Evolutionary conservation across 257 asterid species (phyloP), one percentile per base, ranked within the genome.

Genomic region (Solanum peruvianum): DNA sequence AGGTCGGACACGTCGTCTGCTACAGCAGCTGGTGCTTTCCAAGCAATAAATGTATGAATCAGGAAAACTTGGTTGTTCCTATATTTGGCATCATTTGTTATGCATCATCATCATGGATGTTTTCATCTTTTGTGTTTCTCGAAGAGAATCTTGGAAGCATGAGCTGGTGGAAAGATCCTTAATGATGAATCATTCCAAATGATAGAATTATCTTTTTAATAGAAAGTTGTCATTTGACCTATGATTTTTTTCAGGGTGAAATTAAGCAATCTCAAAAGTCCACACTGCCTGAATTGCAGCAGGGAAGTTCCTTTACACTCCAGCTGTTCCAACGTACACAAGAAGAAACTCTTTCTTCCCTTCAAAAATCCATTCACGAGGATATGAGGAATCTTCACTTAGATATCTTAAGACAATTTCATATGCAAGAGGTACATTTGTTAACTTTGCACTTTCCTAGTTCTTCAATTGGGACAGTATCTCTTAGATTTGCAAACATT

Each of bases 261-360:
- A 88, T 73, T 84, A 39, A 90, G 60, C 93, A 91, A 64, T 85
- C 89, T 72, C 95, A 88, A 62, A 87, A 88, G 64, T 44, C 92
- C 66, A 80, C 84, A 64, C 92, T 90, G 85, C 80, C 94, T 3
- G 98, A 97, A 76, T 66, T 87, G 52, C 96, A 93, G 94, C 96
- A 89, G 87, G 98, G 98, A 88, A 91, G 88, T 90, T 95, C 98
- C 31, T 97, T 97, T 86, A 92, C 98, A 3, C 98, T 96, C 86
- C 99, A 97, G 93, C 96, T 96, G 77, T 96, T 96, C 89, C 99
- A 97, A 93, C 97, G 94, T 41, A 91, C 96, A 1, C 99, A 96
- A 84, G 98, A 97, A 82, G 99, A 97, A 91, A 94, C 95, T 42
- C 98, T 97, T 76, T 89, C 91, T 81, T 93, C 98, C 58, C 92